Evolutionary conservation across 2,329 filamentous ascomycete species (phyloP).

Genomic region (Dendryphion nanum): DNA sequence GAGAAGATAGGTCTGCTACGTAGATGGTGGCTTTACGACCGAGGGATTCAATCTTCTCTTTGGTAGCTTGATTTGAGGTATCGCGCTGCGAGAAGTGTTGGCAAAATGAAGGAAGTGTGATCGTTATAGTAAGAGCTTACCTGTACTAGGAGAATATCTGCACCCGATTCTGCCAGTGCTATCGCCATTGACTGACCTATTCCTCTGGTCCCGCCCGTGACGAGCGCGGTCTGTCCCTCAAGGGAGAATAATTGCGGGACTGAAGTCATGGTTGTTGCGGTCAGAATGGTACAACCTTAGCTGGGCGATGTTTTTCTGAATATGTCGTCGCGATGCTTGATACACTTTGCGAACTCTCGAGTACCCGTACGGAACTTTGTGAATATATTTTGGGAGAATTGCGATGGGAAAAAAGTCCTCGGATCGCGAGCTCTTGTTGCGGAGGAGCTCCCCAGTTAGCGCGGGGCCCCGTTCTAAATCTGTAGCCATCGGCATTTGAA

Average conservation of each 20-base stretch:
- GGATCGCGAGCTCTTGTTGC: too few relatives aligned
- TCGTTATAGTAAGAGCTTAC: conserved; percentile 22
- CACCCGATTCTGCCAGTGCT: conserved; percentile 51
- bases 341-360: too few relatives aligned
- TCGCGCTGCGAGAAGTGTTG: conserved; percentile 48
- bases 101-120: conserved; percentile 1
- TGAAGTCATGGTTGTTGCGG: conserved; percentile 23
- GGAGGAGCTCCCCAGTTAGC: too few relatives aligned
- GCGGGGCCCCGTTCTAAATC: too few relatives aligned
- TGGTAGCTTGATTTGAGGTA: conserved; percentile 56
- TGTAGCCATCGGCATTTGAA: conserved; percentile 10
- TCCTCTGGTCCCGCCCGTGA: conserved; percentile 51
- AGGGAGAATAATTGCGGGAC: conserved; percentile 48
- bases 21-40: conserved; percentile 68
- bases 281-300: too few relatives aligned
- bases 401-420: too few relatives aligned
- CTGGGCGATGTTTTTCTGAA: too few relatives aligned
- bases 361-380: too few relatives aligned
- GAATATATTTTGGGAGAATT: too few relatives aligned
- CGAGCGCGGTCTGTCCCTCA: conserved; percentile 49
- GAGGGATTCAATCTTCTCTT: conserved; percentile 61
- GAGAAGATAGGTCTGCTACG: conserved; percentile 65
- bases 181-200: conserved; percentile 53
- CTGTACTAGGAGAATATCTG: conserved; percentile 51
- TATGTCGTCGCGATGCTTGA: too few relatives aligned